Evolutionary conservation across 768 basidiomycete genomes (phyloP), one percentile per base, ranked within the genome.

Genomic region (Lentinula aciculospora): DNA sequence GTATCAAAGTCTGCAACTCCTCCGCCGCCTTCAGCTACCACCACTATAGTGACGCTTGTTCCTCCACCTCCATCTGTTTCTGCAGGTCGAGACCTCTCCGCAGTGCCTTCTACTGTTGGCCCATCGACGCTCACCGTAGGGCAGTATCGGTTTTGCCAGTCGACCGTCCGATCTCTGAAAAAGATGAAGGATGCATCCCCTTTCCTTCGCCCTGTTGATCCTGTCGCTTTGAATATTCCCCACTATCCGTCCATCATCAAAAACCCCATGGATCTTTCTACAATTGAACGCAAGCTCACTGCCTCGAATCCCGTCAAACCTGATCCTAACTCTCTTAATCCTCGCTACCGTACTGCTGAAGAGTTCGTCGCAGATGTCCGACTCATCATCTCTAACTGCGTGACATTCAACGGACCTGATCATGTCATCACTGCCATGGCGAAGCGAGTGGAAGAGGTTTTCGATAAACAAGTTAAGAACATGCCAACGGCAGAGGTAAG

Each of bases 381-480:
- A 47, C 79, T 91, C 56, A 88, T 98, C 59, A 94, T 95, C 72
- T 80, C 81, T 61, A 99, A 99, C 66, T 91, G 90, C 58, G 71
- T 85, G 42, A 85, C 85, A 2, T 99, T 98, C 81, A 99, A 99
- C 69, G 97, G 97, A 1, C 86, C 88, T 2, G 91, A 94, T 53
- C 95, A 98, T 68, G 73, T 78, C 28, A 80, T 98, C 44, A 80
- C 84, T 2, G 67, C 71, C n/a, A 89, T 88, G 78, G 96, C 91
- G 13, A 89, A 88, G 64, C 83, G 85, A 28, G 71, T 98, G 7
- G 87, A 93, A 67, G 85, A 84, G 58, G 80, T 88, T 6, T 96
- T 95, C 64, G 94, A 97, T 68, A 95, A 90, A 72, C 83, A 88
- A 67, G 77, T 94, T 58, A 89, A 91, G 70, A 86, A 91, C 51